phyloP scores from a whole-genome alignment of 331 rosid species.

The Malus hybrid region DNA sequence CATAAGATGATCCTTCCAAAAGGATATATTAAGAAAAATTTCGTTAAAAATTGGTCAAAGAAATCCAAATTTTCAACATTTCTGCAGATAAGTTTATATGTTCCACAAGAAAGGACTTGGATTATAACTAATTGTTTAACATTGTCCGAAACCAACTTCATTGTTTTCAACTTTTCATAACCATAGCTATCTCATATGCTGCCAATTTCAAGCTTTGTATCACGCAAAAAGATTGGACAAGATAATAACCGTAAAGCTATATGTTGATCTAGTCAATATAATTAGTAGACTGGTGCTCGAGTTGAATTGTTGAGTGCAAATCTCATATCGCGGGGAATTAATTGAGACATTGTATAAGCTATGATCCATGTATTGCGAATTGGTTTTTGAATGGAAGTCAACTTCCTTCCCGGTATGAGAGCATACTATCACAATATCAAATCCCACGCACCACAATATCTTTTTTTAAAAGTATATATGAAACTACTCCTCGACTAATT shows the following conservation, averaged over 20 bases:
- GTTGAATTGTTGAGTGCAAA: no score
- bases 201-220: background rate
- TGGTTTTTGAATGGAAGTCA: no score
- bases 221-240: background rate
- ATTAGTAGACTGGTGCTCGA: background rate
- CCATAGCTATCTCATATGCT: background rate
- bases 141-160: no score
- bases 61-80: background rate
- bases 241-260: no score
- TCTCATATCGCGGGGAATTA: no score
- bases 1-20: background rate
- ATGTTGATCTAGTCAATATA: no score
- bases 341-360: no score
- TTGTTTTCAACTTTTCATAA: no score
- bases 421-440: background rate
- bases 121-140: no score
- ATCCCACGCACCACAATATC: background rate
- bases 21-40: background rate
- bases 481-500: background rate
- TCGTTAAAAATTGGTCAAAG: background rate
- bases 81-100: background rate
- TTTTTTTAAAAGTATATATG: background rate
- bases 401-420: no score
- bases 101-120: no score
- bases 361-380: no score